These are phyloP conservation scores for Fraxinus sp. DNA, from an alignment of 305 asterid genomes.

Conservation along the genomic window DNA sequence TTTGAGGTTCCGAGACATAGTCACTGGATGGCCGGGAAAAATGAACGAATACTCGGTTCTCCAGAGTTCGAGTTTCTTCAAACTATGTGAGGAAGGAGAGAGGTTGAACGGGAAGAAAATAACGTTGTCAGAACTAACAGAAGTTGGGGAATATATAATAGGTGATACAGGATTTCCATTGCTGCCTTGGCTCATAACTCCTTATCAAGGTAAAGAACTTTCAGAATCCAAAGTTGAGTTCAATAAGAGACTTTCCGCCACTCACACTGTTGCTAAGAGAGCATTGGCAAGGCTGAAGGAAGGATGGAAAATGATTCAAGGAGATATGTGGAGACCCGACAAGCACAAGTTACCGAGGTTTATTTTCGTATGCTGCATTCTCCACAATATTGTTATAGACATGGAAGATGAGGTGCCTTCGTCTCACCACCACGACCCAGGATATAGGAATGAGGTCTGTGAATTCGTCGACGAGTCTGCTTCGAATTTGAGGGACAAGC, in stretches of 20 bases:
- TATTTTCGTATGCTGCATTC: slow-evolving; percentile 80
- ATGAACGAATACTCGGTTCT: slow-evolving; percentile 56
- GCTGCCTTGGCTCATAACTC: slow-evolving; percentile 84
- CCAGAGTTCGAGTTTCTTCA: slow-evolving; percentile 53
- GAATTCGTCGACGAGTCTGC: slow-evolving; percentile 52
- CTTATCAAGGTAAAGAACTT: slow-evolving; percentile 55
- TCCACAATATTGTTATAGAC: slow-evolving; percentile 80
- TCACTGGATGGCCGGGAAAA: slow-evolving; percentile 83
- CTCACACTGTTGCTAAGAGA: slow-evolving; percentile 55
- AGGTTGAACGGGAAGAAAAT: slow-evolving; percentile 43
- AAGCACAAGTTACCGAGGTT: slow-evolving; percentile 81
- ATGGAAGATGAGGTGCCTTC: slow-evolving; percentile 53
- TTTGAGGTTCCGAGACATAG: slow-evolving; percentile 62
- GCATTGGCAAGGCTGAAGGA: slow-evolving; percentile 72
- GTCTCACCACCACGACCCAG: slow-evolving; percentile 54
- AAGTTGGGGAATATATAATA: slow-evolving; percentile 60
- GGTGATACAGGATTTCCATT: slow-evolving; percentile 71
- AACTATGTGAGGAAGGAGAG: slow-evolving; percentile 56
- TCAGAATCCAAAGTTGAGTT: slow-evolving; percentile 48
- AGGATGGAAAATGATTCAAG: slow-evolving; percentile 79
- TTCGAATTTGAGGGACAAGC: slow-evolving; percentile 52
- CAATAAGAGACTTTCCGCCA: slow-evolving; percentile 51
- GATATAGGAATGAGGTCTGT: slow-evolving; percentile 55
- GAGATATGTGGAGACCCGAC: slow-evolving; percentile 95
- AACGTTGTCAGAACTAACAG: slow-evolving; percentile 35